Evolutionary conservation across 192 early-diverging fungal genomes (phyloP).

Genomic region (Backusella sp.): DNA sequence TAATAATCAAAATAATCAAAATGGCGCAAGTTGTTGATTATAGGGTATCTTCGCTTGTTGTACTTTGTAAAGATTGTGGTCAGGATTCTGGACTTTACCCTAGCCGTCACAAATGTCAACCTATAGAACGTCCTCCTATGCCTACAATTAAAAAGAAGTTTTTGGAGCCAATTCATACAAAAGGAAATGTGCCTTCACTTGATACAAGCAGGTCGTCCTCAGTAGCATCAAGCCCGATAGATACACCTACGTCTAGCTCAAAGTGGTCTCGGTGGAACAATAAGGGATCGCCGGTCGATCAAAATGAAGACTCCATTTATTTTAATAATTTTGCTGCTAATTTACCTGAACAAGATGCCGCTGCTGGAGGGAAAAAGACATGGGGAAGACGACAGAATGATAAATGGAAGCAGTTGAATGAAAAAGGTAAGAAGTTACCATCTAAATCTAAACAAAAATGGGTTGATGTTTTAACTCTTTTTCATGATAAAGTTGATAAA

Average conservation of each 20-base stretch:
- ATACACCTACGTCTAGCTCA: not conserved
- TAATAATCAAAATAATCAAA: conserved; percentile 20
- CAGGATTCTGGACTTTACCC: conserved; percentile 61
- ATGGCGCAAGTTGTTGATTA: conserved; percentile 46
- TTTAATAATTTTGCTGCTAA: conserved; percentile 30
- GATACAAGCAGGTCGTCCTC: not conserved
- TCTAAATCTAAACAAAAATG: not conserved
- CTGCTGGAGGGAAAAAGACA: conserved; percentile 24
- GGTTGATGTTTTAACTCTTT: not conserved
- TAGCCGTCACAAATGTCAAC: conserved; percentile 46
- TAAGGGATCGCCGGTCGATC: conserved; percentile 1
- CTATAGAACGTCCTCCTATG: conserved; percentile 19
- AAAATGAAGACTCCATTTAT: conserved; percentile 31
- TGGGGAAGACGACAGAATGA: conserved; percentile 31
- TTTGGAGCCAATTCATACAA: not conserved
- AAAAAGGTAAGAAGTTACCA: conserved; percentile 7
- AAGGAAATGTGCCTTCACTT: not conserved
- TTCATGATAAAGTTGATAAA: conserved; percentile 11
- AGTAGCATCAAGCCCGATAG: not conserved
- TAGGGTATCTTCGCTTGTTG: conserved; percentile 52
- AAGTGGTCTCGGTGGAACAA: not conserved
- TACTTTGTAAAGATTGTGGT: conserved; percentile 62
- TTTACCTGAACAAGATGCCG: conserved; percentile 8
- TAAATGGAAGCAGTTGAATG: conserved; percentile 28
- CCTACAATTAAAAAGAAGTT: conserved; percentile 9